These are phyloP conservation scores for Penicillium waksmanii DNA, from an alignment of 495 filamentous ascomycete species.

Conservation along the genomic window DNA sequence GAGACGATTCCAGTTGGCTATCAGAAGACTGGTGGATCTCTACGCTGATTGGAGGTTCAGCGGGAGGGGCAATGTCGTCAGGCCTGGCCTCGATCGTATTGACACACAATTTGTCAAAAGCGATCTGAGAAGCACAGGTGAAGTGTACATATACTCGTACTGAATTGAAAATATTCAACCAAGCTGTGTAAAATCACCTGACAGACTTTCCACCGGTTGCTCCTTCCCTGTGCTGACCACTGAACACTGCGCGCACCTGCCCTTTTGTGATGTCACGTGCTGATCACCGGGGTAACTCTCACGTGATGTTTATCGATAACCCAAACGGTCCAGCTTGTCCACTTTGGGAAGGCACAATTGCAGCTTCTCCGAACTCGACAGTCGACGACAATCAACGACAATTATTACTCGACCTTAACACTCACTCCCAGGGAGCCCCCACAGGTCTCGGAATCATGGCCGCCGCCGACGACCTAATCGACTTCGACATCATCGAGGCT, in stretches of 20 bases:
- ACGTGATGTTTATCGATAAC: slow-evolving; percentile 52
- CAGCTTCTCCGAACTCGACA: slow-evolving; percentile 10
- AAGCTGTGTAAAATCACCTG: not conserved
- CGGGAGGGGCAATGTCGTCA: not conserved
- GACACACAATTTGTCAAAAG: not conserved
- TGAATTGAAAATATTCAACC: too few relatives aligned
- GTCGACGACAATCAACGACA: slow-evolving; percentile 7
- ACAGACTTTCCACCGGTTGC: not conserved
- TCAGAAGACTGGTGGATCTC: slow-evolving; percentile 11
- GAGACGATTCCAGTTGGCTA: not conserved
- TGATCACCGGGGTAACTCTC: slow-evolving; percentile 40
- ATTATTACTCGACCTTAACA: slow-evolving; percentile 2
- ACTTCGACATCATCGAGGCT: slow-evolving; percentile 93
- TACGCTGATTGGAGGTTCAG: slow-evolving; percentile 18
- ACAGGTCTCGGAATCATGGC: slow-evolving; percentile 45
- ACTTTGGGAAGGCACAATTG: slow-evolving; percentile 13
- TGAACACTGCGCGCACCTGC: not conserved
- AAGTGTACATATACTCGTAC: too few relatives aligned
- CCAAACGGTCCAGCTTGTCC: slow-evolving; percentile 18
- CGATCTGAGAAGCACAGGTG: too few relatives aligned
- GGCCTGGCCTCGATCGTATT: not conserved
- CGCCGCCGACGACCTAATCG: slow-evolving; percentile 64
- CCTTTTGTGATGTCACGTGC: slow-evolving; percentile 30
- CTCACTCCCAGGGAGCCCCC: slow-evolving; percentile 4
- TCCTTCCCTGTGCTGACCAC: not conserved